Evolutionary conservation across 208 protist genomes (phyloP).

Genomic region (Giardia muris): DNA sequence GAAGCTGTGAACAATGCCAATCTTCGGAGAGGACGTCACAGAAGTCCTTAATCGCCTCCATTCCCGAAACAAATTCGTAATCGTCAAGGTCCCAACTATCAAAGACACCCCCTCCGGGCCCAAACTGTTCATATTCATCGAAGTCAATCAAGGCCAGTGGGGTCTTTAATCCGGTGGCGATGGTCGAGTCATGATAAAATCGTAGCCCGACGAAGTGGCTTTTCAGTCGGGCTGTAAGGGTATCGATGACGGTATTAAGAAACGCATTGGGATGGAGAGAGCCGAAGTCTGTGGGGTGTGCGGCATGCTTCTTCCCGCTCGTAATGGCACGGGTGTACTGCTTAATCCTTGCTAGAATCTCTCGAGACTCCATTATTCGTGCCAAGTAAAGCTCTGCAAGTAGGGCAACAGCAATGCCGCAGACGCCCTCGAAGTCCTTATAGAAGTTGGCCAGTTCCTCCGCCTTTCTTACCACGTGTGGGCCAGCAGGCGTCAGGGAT

Average conservation of each 20-base stretch:
- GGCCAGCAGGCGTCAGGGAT: neutral
- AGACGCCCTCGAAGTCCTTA: neutral
- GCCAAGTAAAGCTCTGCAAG: neutral
- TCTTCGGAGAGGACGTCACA: neutral
- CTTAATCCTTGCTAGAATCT: neutral
- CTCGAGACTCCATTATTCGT: neutral
- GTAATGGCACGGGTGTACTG: neutral
- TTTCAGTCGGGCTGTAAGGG: neutral
- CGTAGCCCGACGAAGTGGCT: neutral
- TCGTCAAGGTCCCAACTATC: neutral
- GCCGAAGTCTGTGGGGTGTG: neutral
- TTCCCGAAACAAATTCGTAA: neutral
- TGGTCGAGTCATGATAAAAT: neutral
- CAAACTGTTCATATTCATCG: neutral
- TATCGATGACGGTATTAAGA: neutral
- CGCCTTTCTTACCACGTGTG: neutral
- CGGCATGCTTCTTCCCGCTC: neutral
- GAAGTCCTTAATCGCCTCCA: no score
- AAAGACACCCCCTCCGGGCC: neutral
- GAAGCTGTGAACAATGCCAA: neutral
- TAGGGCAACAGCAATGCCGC: neutral
- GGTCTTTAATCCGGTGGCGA: neutral
- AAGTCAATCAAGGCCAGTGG: neutral
- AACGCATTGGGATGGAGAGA: no score
- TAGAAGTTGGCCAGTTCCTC: neutral